A percentile compares a stretch with the other conserved stretches of the same genome.
Evolutionary conservation across 78 protist species (phyloP).

Genomic region (Bodo saltans): DNA sequence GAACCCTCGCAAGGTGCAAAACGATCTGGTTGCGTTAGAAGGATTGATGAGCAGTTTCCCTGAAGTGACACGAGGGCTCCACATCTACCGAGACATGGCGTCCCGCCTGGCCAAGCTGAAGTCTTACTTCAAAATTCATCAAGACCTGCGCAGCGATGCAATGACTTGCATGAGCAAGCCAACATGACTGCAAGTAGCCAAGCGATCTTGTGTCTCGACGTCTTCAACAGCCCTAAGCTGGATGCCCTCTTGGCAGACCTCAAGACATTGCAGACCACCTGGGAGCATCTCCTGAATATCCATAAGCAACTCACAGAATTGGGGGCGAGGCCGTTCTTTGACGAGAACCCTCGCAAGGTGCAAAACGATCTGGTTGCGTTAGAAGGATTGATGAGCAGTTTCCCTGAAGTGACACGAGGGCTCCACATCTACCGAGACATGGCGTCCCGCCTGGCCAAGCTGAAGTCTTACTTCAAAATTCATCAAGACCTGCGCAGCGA

Average conservation of each 20-base stretch:
- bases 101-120: conserved; percentile 25
- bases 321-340: background rate
- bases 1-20: conserved; percentile 47
- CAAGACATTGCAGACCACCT: conserved; percentile 53
- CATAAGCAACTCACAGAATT: conserved; percentile 58
- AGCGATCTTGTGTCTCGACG: conserved; percentile 61
- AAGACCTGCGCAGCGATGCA: conserved; percentile 34
- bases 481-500: conserved; percentile 36
- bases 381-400: conserved; percentile 32
- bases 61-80: conserved; percentile 63
- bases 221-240: conserved; percentile 19
- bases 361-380: conserved; percentile 54
- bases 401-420: conserved; percentile 69
- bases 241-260: conserved; percentile 40
- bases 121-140: conserved; percentile 7
- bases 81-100: conserved; percentile 64
- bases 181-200: conserved; percentile 55
- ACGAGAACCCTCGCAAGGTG: conserved; percentile 42
- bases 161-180: conserved; percentile 45
- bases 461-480: conserved; percentile 9
- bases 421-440: conserved; percentile 75
- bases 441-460: conserved; percentile 24
- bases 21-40: conserved; percentile 47
- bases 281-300: conserved; percentile 64
- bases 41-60: conserved; percentile 62